phyloP scores from a whole-genome alignment of 2,329 filamentous ascomycete genomes.

The Lasiodiplodia gonubiensis region DNA sequence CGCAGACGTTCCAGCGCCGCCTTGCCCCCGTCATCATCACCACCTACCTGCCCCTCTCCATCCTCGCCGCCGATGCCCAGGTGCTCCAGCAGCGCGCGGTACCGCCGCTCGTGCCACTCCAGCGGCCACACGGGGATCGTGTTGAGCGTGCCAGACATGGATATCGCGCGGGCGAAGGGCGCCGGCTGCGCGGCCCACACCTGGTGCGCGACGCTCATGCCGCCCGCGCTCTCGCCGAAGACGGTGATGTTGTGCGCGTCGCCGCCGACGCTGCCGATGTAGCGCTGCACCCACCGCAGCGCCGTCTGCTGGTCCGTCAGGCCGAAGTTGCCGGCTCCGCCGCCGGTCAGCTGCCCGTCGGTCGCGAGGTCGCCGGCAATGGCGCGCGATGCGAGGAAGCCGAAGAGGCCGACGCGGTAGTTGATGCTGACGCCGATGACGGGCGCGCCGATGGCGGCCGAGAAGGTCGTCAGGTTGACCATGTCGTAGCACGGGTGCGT shows the following conservation, averaged over 20 bases:
- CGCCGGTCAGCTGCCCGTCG: conserved; percentile 58
- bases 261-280: conserved; percentile 51
- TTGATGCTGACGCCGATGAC: conserved; percentile 79
- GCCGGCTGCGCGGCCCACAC: conserved; percentile 37
- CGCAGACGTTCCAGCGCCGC: not conserved
- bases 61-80: not conserved
- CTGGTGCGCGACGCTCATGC: conserved; percentile 43
- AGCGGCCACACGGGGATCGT: not conserved
- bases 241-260: conserved; percentile 46
- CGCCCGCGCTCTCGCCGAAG: conserved; percentile 47
- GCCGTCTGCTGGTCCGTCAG: conserved; percentile 55
- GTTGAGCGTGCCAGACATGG: not conserved
- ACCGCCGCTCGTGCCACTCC: not conserved
- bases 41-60: not conserved
- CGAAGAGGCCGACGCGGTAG: conserved; percentile 76
- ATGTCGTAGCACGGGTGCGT: conserved; percentile 35
- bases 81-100: not conserved
- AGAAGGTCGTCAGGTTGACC: conserved; percentile 37
- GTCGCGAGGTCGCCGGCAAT: conserved; percentile 55
- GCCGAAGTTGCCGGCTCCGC: conserved; percentile 50
- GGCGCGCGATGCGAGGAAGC: conserved; percentile 62
- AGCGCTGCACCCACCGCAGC: conserved; percentile 50
- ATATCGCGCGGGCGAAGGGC: not conserved
- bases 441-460: conserved; percentile 50
- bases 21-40: not conserved